Conservation (phyloP, 2,329 filamentous ascomycete species). For the Endothia cerciana region DNA sequence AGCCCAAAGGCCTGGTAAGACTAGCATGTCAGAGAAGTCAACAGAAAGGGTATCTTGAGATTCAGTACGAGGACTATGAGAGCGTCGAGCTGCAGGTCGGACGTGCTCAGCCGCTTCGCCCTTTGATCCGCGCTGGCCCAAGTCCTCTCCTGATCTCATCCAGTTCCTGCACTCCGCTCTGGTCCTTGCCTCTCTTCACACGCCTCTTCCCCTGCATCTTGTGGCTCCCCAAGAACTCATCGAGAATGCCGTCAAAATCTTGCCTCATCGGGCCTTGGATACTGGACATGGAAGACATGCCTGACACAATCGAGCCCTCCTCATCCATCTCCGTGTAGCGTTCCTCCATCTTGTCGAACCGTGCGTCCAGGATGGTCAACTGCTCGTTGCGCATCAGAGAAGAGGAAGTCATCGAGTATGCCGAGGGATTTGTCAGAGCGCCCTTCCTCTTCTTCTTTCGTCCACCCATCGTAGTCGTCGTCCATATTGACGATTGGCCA, state of each 20-base stretch:
- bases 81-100: not conserved
- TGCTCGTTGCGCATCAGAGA: slow-evolving; percentile 92
- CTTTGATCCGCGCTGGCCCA: slow-evolving; percentile 70
- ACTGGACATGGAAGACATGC: slow-evolving; percentile 65
- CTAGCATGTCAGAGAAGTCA: not conserved
- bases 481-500: slow-evolving; percentile 71
- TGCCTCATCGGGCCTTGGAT: slow-evolving; percentile 69
- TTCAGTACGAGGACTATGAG: slow-evolving; percentile 12
- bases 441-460: slow-evolving; percentile 94
- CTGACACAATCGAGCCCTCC: slow-evolving; percentile 58
- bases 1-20: not conserved
- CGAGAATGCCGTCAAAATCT: slow-evolving; percentile 89
- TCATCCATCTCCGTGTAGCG: slow-evolving; percentile 62
- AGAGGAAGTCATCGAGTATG: slow-evolving; percentile 97
- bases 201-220: slow-evolving; percentile 72
- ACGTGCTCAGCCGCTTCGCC: slow-evolving; percentile 16
- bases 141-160: slow-evolving; percentile 85
- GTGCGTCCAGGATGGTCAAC: slow-evolving; percentile 79
- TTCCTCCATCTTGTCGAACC: slow-evolving; percentile 91
- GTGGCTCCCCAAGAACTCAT: slow-evolving; percentile 84
- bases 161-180: slow-evolving; percentile 82
- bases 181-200: slow-evolving; percentile 79
- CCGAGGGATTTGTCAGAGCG: slow-evolving; percentile 83
- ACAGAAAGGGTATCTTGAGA: slow-evolving; percentile 23
- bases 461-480: slow-evolving; percentile 77